A percentile compares a stretch with the other conserved stretches of the same genome.
Evolutionary conservation across 2,329 filamentous ascomycete genomes (phyloP).

Genomic region (Xylaria sp.): DNA sequence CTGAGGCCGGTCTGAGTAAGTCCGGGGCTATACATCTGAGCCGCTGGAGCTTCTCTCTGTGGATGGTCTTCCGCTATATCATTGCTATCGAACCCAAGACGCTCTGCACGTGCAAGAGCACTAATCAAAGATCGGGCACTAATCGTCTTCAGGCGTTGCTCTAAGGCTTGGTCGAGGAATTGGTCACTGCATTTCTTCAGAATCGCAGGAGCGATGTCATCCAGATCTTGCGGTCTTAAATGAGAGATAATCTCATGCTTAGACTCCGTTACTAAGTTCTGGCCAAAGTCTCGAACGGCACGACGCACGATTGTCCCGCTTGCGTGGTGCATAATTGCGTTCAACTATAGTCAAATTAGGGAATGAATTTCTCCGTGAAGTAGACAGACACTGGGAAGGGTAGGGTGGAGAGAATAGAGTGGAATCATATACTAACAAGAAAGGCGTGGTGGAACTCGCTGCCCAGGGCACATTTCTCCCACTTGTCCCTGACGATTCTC

Average conservation of each 20-base stretch:
- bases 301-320: constrained; percentile 52
- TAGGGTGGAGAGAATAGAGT: background rate
- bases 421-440: constrained; percentile 56
- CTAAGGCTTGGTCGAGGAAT: constrained; percentile 66
- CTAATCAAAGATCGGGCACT: constrained; percentile 66
- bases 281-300: constrained; percentile 60
- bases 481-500: constrained; percentile 61
- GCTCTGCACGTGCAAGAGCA: constrained; percentile 66
- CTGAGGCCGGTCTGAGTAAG: constrained; percentile 10
- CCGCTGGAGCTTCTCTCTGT: constrained; percentile 53
- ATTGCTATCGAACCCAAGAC: constrained; percentile 65
- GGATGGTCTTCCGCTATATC: constrained; percentile 61
- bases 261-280: constrained; percentile 55
- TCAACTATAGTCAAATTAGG: constrained; percentile 54
- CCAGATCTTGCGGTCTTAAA: constrained; percentile 56
- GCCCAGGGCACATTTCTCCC: constrained; percentile 62
- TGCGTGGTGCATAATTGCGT: constrained; percentile 61
- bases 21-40: constrained; percentile 34
- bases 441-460: constrained; percentile 65
- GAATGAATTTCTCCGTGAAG: background rate
- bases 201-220: constrained; percentile 56
- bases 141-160: constrained; percentile 64
- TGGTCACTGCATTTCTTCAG: constrained; percentile 46
- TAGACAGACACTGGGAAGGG: background rate
- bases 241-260: constrained; percentile 57